These are phyloP conservation scores for Vitis hybrid DNA, from an alignment of 177 flowering plant genomes.

Conservation along the genomic window DNA sequence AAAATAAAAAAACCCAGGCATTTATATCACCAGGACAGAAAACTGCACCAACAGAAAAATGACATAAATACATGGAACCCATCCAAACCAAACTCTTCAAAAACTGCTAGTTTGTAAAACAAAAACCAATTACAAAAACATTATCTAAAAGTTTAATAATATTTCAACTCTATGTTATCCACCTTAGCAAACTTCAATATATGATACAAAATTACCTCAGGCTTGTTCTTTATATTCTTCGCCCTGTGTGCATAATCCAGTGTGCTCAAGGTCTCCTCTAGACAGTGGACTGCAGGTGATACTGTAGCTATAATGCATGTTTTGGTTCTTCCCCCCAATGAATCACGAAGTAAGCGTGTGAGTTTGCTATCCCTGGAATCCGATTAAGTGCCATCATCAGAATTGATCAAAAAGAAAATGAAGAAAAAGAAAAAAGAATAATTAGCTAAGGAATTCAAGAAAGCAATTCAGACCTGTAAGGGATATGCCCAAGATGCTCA, in stretches of 20 bases:
- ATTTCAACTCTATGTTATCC: background rate
- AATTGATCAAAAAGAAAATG: background rate
- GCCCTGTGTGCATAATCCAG: conserved; percentile 97
- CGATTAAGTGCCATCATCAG: conserved; percentile 4
- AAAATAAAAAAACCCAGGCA: too few species aligned
- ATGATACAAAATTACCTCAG: conserved; percentile 60
- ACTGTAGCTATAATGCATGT: conserved; percentile 98
- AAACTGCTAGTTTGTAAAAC: background rate
- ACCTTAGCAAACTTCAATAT: too few species aligned
- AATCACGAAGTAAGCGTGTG: conserved; percentile 88
- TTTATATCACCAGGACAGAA: too few species aligned
- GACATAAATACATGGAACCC: background rate
- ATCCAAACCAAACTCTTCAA: background rate
- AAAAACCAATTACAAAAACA: background rate
- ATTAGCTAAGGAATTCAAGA: background rate
- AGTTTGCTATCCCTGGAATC: conserved; percentile 83
- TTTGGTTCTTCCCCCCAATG: conserved; percentile 93
- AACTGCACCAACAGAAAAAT: background rate
- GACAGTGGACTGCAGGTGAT: conserved; percentile 93
- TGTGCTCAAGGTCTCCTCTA: conserved; percentile 96
- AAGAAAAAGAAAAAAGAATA: background rate
- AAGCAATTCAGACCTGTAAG: conserved; percentile 64
- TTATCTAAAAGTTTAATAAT: background rate
- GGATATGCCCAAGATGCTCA: conserved; percentile 94
- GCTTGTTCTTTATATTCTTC: conserved; percentile 85